These are phyloP conservation scores for Erythrophleum fordii DNA, from an alignment of 306 rosid species.

Conservation along the genomic window DNA sequence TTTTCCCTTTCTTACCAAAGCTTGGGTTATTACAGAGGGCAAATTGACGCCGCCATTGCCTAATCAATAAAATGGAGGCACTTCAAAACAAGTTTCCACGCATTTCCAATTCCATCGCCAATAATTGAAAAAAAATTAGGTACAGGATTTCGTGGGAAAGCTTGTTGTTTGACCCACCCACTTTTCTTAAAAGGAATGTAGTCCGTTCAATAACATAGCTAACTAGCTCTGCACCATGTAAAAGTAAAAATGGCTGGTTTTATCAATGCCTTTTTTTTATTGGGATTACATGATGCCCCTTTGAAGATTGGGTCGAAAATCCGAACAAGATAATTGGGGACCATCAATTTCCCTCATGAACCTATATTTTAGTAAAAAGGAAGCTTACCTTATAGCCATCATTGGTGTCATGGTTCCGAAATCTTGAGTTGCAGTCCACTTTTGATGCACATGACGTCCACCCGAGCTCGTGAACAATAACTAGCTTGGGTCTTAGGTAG, in stretches of 20 bases:
- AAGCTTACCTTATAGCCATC: background rate
- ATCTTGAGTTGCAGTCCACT: background rate
- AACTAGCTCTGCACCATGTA: background rate
- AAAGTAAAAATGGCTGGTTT: background rate
- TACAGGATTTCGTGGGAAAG: background rate
- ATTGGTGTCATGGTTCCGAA: slow-evolving; percentile 26
- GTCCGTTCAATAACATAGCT: background rate
- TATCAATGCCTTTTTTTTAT: background rate
- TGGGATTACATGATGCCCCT: background rate
- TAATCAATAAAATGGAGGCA: background rate
- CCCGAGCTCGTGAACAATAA: background rate
- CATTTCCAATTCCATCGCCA: background rate
- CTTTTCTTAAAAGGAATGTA: background rate
- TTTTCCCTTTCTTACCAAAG: background rate
- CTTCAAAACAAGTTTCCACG: background rate
- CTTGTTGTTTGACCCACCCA: background rate
- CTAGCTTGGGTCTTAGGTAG: background rate
- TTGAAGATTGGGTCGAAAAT: background rate
- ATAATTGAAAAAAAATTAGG: background rate
- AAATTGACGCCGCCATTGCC: background rate
- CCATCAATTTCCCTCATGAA: background rate
- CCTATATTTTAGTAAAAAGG: background rate
- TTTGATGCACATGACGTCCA: slow-evolving; percentile 28
- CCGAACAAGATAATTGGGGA: background rate
- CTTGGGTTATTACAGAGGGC: background rate